Base-by-base conservation (phyloP, 495 filamentous ascomycete species). In the Penicillium dipodomyicola region DNA sequence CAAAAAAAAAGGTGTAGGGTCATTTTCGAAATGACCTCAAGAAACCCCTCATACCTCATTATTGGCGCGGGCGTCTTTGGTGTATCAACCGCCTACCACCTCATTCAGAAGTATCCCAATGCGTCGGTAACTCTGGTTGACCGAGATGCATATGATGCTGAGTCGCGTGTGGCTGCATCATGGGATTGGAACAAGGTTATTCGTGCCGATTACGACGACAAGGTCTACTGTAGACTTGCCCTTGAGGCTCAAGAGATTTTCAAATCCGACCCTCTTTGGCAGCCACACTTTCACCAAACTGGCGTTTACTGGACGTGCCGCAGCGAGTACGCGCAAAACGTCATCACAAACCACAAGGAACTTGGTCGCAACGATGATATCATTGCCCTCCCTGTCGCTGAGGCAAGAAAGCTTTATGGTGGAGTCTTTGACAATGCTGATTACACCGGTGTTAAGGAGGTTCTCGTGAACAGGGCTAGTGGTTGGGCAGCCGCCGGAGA, bases 181-280 rank as follows among this genome's bases (percentile, higher is more conserved):
- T 81, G 80, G 74, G 85, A 88, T 68, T 83, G 81, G 75, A 87
- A 87, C 63, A 87, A 87, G 60, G 82, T 87, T 15, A 68, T 88
- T 19, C 84, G 86, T 62, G 77, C 84, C 52, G 86, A 88, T 63
- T 89, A 88, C 67, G 68, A 72, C 33, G 77, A 85, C 60, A 66
- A 73, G 15, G 62, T 81, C 32, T 88, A 88, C 72, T 78, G 73
- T 57, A 54, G 71, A 45, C 72, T 87, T 11, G 85, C 79, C 17
- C 69, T 85, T 17, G 80, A 85, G 60, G 80, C 85, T 0, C 74
- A 77, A 45, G 73, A 80, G 39, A 66, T 76, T 27, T 88, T 82
- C 78, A 72, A 72, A 20, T 65, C 53, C 0, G 79, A 82, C 67
- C 77, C 81, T 4, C 64, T 85, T 1, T 85, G 76, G 69, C 64